Evolutionary conservation across 2,329 filamentous ascomycete species (phyloP).

Genomic region (Volutella citrinella): DNA sequence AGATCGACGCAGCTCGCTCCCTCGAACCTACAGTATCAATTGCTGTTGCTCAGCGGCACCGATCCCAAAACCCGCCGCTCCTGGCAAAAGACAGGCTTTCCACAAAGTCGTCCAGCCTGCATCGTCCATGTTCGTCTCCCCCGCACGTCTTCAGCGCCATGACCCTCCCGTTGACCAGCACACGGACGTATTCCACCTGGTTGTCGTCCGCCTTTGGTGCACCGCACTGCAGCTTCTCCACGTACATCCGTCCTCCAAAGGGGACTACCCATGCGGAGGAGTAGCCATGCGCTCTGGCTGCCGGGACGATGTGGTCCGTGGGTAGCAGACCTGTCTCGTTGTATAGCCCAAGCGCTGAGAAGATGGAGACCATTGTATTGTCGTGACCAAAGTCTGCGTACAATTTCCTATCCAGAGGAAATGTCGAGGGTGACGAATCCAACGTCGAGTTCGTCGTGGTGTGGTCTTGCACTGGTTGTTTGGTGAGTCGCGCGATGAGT

Average conservation of each 20-base stretch:
- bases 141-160: conserved; percentile 68
- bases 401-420: conserved; percentile 65
- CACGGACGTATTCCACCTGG: conserved; percentile 68
- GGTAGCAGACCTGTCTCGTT: conserved; percentile 58
- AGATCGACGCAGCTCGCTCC: too few species aligned
- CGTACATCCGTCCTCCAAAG: conserved; percentile 76
- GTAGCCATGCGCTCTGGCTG: conserved; percentile 61
- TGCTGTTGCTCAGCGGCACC: too few species aligned
- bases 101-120: conserved; percentile 67
- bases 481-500: conserved; percentile 76
- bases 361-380: conserved; percentile 77
- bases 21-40: too few species aligned
- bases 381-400: conserved; percentile 94
- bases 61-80: conserved; percentile 68
- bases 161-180: conserved; percentile 82
- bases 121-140: conserved; percentile 68
- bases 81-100: conserved; percentile 72
- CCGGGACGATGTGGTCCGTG: conserved; percentile 46
- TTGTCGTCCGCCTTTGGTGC: conserved; percentile 15
- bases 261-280: conserved; percentile 77
- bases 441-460: conserved; percentile 79
- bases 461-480: conserved; percentile 63
- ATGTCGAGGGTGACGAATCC: conserved; percentile 63
- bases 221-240: conserved; percentile 79
- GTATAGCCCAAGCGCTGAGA: conserved; percentile 75